Percentiles rank a stretch among this genome's conserved stretches.
Evolutionary conservation across 768 basidiomycete genomes (phyloP).

Genomic region (Psilocybe subaeruginosa): DNA sequence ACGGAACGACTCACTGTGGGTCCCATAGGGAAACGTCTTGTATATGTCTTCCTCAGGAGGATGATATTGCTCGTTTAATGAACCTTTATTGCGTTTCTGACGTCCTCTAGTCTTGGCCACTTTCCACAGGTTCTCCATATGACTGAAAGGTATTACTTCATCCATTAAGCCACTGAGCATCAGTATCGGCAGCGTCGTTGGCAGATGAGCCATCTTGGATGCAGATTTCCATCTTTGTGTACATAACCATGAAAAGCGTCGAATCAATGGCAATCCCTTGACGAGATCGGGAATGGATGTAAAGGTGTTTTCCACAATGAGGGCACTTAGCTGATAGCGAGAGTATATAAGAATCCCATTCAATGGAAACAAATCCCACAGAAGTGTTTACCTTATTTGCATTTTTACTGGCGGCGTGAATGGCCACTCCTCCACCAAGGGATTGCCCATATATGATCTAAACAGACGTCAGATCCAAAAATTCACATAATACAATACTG

Average conservation of each 20-base stretch:
- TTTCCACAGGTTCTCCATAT: constrained; percentile 54
- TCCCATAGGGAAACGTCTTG: background rate
- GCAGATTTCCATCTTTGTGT: constrained; percentile 84
- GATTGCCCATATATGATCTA: constrained; percentile 76
- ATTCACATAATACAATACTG: background rate
- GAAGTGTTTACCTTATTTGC: constrained; percentile 46
- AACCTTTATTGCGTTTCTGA: background rate
- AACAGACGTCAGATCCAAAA: background rate
- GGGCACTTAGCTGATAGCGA: constrained; percentile 54
- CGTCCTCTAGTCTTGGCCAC: constrained; percentile 41
- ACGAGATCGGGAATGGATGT: constrained; percentile 78
- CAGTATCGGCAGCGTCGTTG: constrained; percentile 62
- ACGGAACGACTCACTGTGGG: background rate
- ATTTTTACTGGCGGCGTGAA: constrained; percentile 79
- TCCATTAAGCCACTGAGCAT: constrained; percentile 71
- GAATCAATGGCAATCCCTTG: constrained; percentile 63
- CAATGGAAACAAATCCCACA: background rate
- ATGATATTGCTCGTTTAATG: background rate
- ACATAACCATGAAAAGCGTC: constrained; percentile 69
- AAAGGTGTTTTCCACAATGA: constrained; percentile 91
- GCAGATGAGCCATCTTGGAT: constrained; percentile 57
- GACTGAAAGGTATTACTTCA: constrained; percentile 60
- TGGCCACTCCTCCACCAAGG: constrained; percentile 87
- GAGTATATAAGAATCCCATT: too few species aligned
- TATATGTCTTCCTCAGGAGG: background rate